Base-by-base conservation (phyloP, 148 eudicot genomes). In the Suaeda aralocaspica region DNA sequence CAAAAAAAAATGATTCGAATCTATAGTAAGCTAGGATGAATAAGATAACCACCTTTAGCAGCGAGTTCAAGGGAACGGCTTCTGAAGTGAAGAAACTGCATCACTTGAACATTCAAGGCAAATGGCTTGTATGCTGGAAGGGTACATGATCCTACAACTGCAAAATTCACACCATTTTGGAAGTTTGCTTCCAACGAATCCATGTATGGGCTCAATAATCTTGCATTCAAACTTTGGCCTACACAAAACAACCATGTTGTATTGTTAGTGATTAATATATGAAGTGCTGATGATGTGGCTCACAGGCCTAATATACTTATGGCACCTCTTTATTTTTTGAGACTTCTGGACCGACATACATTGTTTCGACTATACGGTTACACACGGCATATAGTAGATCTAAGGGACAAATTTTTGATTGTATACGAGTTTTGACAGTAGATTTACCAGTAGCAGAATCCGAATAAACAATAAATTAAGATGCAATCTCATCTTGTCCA, bases 91-190 rank as follows among this genome's bases (percentile, higher is more conserved):
- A 82, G 82, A 74, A 88, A 93, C 75, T 93, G 92, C 90, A 87
- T 72, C 55, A 90, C 72, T 80, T 93, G 98, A 64, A 93, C 68
- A 19, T 84, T 74, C 74, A 93, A 78, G 11, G 90, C 77, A 71
- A 90, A 93, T 0, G 98, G 96, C 31, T 68, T 65, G 66, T 69
- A 80, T 63, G 78, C 82, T 1, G 98, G 98, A 50, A 88, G 87
- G 2, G 96, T 85, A n/a, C 85, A 57, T 56, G 98, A 88, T 4
- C 98, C 98, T 46, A 78, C 88, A 3, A 93, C 76, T 6, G 95
- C 98, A 69, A 93, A 93, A 78, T 87, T 93, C 6, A 82, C 98
- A 45, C 98, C 98, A 68, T 85, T 90, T 31, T 68, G 72, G 69
- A 93, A 93, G 26, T 66, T 82, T 42, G 90, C 68, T 15, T 85